Percentiles rank a stretch among this genome's conserved stretches.
Evolutionary conservation across 2,329 filamentous ascomycete species (phyloP).

Genomic region (Stemphylium vesicarium): DNA sequence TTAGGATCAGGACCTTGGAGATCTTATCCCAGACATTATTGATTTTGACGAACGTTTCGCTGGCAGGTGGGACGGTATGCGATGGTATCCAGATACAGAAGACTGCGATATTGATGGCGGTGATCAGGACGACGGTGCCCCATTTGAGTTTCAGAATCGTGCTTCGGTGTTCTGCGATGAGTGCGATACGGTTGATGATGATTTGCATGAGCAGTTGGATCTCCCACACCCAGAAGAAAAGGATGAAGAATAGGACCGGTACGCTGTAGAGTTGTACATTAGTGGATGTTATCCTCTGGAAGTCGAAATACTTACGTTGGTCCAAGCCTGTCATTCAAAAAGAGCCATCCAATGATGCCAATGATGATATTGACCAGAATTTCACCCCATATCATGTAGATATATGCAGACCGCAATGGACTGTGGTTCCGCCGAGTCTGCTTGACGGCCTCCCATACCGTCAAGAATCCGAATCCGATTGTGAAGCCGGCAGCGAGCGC

Average conservation of each 20-base stretch:
- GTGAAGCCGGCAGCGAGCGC: constrained; percentile 46
- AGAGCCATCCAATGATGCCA: constrained; percentile 42
- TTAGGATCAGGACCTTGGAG: constrained; percentile 60
- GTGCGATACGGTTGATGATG: constrained; percentile 61
- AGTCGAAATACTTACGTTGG: constrained; percentile 33
- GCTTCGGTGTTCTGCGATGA: constrained; percentile 54
- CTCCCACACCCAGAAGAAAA: constrained; percentile 43
- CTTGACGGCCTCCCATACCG: constrained; percentile 45
- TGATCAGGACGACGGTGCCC: constrained; percentile 55
- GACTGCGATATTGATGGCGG: constrained; percentile 60
- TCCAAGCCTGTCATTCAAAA: constrained; percentile 36
- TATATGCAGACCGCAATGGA: constrained; percentile 41
- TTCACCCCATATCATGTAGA: constrained; percentile 48
- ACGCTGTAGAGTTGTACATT: constrained; percentile 21
- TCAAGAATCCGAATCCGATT: constrained; percentile 43
- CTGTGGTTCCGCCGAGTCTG: constrained; percentile 46
- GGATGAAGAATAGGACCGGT: constrained; percentile 41
- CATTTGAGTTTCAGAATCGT: constrained; percentile 55
- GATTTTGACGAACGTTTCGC: constrained; percentile 51
- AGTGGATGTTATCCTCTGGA: neutral
- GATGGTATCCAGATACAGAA: constrained; percentile 63
- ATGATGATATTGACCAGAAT: constrained; percentile 38
- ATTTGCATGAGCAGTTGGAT: constrained; percentile 62
- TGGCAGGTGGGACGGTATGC: constrained; percentile 44
- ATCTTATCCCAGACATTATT: constrained; percentile 62